These are phyloP conservation scores for Cercospora beticola DNA, from an alignment of 2,329 filamentous ascomycete genomes.

Conservation along the genomic window DNA sequence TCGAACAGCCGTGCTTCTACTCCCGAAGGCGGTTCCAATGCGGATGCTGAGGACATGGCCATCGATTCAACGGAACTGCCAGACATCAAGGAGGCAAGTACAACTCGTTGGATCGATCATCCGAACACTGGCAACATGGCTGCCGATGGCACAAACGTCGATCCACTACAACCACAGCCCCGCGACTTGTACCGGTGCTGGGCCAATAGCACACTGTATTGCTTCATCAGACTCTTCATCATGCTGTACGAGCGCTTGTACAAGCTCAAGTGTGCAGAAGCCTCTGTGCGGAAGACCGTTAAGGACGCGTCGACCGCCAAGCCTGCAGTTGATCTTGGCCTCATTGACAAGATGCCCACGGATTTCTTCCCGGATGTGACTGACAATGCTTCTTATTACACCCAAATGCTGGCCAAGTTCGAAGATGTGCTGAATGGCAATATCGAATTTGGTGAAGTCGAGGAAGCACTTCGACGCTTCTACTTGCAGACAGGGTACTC, in stretches of 20 bases:
- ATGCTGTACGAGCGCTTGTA: conserved; percentile 82
- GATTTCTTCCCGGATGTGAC: conserved; percentile 72
- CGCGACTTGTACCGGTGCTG: conserved; percentile 86
- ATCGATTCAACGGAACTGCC: conserved; percentile 38
- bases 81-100: conserved; percentile 57
- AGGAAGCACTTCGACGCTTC: conserved; percentile 87
- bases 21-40: conserved; percentile 74
- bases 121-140: conserved; percentile 56
- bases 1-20: conserved; percentile 85
- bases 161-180: conserved; percentile 74
- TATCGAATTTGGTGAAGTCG: conserved; percentile 77
- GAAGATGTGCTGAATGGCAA: conserved; percentile 83
- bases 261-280: conserved; percentile 77
- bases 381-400: conserved; percentile 73
- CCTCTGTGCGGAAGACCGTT: conserved; percentile 71
- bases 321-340: conserved; percentile 77
- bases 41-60: conserved; percentile 74
- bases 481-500: conserved; percentile 91
- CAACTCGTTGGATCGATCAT: conserved; percentile 64
- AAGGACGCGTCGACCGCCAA: conserved; percentile 71
- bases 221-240: conserved; percentile 92
- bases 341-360: conserved; percentile 71
- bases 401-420: conserved; percentile 78
- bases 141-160: conserved; percentile 63
- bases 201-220: conserved; percentile 85